Evolutionary conservation across 2,329 filamentous ascomycete species (phyloP), one percentile per base, ranked within the genome.

Genomic region (Fusarium floridanum): DNA sequence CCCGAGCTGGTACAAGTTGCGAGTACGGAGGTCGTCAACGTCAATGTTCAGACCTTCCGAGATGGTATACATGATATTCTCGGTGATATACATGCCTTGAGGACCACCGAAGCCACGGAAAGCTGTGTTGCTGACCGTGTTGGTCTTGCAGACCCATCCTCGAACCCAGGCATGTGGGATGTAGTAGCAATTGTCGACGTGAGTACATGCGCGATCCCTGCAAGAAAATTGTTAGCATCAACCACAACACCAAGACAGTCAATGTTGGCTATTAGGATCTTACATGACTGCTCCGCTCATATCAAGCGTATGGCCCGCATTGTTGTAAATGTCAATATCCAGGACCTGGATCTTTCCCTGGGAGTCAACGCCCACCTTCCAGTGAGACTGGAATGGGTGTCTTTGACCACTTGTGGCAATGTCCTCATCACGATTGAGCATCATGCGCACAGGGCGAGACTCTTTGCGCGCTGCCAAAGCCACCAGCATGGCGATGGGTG

Each of bases 351-450:
- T 86, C 81, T 93, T 97, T 37, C 95, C 95, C 75, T 97, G 93
- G 74, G 94, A 95, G 81, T 93, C 96, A 61, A 97, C 93, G 14
- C 91, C 95, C 12, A 97, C 91, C 83, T 96, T 97, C 95, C 95
- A 98, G 65, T 89, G 86, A n/a, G 89, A 91, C 6, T 96, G 86
- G 88, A 97, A 97, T 1, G 95, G 95, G 83, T 98, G 95, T 11
- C 95, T 90, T 82, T 97, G 95, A 1, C 95, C 95, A 11, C 94
- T 95, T 4, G 93, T 95, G 60, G 93, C 83, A 84, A 98, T 97
- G 80, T 98, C 95, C 80, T 97, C 95, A 77, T 97, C 95, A 59
- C 95, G 91, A 70, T 95, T 97, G 48, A 98, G 88, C 95, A 97
- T 97, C 80, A 93, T 96, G 45, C 95, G 88, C 14, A 97, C 94